Conservation (phyloP, 2,329 filamentous ascomycete species). For the Cladosporium sp. region DNA sequence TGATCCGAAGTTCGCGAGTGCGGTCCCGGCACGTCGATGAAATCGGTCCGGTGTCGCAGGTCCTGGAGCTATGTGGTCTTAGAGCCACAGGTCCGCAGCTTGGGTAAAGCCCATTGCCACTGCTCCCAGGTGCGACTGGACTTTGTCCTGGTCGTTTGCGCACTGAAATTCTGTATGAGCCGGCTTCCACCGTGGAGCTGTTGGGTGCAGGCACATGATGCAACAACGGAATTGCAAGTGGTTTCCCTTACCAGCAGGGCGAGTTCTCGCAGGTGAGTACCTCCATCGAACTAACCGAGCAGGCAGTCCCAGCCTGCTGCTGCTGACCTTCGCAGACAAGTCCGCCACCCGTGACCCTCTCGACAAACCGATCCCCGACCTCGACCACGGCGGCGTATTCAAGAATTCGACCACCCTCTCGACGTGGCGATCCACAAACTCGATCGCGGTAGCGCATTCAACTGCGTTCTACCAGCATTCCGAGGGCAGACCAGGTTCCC, state of each 20-base stretch:
- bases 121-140: conserved; percentile 2
- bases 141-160: conserved; percentile 1
- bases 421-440: not conserved
- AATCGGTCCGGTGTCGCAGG: not conserved
- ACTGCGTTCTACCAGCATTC: too few relatives aligned
- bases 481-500: too few relatives aligned
- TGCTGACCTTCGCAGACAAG: not conserved
- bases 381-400: not conserved
- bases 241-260: conserved; percentile 2
- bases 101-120: not conserved
- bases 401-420: not conserved
- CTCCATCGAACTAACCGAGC: not conserved
- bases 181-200: not conserved
- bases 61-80: conserved; percentile 2
- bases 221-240: not conserved
- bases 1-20: not conserved
- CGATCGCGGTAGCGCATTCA: too few relatives aligned
- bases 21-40: not conserved
- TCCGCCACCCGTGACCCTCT: too few relatives aligned
- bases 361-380: not conserved
- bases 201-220: not conserved
- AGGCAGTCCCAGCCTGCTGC: not conserved
- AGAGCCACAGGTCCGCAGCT: conserved; percentile 1
- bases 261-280: not conserved
- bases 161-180: not conserved